Conservation (phyloP, 1,284 basidiomycete genomes). For the Ustilago bromivora region DNA sequence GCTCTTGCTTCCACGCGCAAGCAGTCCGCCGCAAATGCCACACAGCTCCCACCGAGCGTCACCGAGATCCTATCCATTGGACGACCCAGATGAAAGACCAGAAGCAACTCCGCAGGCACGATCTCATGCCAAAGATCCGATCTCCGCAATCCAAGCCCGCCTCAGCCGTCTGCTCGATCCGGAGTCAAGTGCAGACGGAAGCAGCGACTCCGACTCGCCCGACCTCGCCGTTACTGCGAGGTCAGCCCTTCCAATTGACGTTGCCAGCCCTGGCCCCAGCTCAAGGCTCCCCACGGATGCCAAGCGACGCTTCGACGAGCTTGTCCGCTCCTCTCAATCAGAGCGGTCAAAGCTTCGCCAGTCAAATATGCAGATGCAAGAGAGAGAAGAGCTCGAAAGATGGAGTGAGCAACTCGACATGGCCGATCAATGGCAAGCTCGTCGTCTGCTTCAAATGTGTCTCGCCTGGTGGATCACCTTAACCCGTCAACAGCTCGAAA, state of each 20-base stretch:
- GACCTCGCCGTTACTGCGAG: no score
- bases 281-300: slow-evolving; percentile 20
- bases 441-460: slow-evolving; percentile 23
- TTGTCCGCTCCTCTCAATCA: slow-evolving; percentile 42
- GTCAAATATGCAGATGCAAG: slow-evolving; percentile 15
- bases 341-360: slow-evolving; percentile 31
- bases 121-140: slow-evolving; percentile 25
- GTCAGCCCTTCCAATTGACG: neutral
- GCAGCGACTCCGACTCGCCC: neutral
- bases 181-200: neutral
- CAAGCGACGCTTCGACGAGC: slow-evolving; percentile 49
- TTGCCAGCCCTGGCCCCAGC: neutral
- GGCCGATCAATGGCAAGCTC: slow-evolving; percentile 38
- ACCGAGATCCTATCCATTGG: neutral
- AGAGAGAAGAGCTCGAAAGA: slow-evolving; percentile 20
- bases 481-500: slow-evolving; percentile 27
- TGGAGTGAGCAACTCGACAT: slow-evolving; percentile 5
- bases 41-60: neutral
- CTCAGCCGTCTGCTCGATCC: slow-evolving; percentile 24
- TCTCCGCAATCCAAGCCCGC: slow-evolving; percentile 42
- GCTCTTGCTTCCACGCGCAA: slow-evolving; percentile 20
- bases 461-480: slow-evolving; percentile 54
- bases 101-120: neutral
- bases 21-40: slow-evolving; percentile 20
- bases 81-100: neutral